These are phyloP conservation scores for Beta corolliflora DNA, from an alignment of 179 eudicot species.

Conservation along the genomic window DNA sequence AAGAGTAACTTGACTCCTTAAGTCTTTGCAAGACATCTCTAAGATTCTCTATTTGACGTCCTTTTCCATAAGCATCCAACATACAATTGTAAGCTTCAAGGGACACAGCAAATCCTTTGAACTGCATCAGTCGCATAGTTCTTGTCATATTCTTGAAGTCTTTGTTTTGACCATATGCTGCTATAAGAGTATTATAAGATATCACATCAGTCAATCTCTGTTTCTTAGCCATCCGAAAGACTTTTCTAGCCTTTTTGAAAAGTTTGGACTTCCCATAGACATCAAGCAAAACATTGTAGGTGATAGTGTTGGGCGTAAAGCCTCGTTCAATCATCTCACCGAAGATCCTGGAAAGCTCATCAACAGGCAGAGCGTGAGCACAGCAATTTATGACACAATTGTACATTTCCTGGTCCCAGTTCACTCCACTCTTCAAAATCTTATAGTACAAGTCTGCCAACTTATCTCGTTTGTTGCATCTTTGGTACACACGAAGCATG, in stretches of 20 bases:
- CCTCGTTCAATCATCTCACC: slow-evolving; percentile 87
- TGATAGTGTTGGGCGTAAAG: slow-evolving; percentile 68
- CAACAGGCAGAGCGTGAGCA: slow-evolving; percentile 81
- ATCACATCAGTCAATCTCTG: slow-evolving; percentile 68
- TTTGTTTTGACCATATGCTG: slow-evolving; percentile 72
- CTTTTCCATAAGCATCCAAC: slow-evolving; percentile 92
- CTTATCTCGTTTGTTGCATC: slow-evolving; percentile 52
- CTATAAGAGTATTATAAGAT: slow-evolving; percentile 86
- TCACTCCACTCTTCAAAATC: slow-evolving; percentile 54
- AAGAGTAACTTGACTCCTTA: slow-evolving; percentile 55
- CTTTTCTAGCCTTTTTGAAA: slow-evolving; percentile 68
- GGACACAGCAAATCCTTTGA: slow-evolving; percentile 81
- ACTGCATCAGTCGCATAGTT: slow-evolving; percentile 65
- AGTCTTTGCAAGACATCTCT: slow-evolving; percentile 64
- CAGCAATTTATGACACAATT: slow-evolving; percentile 92
- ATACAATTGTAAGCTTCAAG: slow-evolving; percentile 92
- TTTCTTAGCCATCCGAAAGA: slow-evolving; percentile 78
- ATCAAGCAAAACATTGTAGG: slow-evolving; percentile 83
- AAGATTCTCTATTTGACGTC: slow-evolving; percentile 73
- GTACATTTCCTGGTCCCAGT: slow-evolving; percentile 94
- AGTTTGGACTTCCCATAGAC: slow-evolving; percentile 78
- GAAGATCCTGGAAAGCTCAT: slow-evolving; percentile 85
- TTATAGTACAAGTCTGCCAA: slow-evolving; percentile 72
- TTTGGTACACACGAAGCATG: slow-evolving; percentile 86
- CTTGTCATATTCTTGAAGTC: slow-evolving; percentile 64